A percentile compares a stretch with the other conserved stretches of the same genome.
These are phyloP conservation scores for Mycena rosella DNA, from an alignment of 768 basidiomycete genomes.

Conservation along the genomic window DNA sequence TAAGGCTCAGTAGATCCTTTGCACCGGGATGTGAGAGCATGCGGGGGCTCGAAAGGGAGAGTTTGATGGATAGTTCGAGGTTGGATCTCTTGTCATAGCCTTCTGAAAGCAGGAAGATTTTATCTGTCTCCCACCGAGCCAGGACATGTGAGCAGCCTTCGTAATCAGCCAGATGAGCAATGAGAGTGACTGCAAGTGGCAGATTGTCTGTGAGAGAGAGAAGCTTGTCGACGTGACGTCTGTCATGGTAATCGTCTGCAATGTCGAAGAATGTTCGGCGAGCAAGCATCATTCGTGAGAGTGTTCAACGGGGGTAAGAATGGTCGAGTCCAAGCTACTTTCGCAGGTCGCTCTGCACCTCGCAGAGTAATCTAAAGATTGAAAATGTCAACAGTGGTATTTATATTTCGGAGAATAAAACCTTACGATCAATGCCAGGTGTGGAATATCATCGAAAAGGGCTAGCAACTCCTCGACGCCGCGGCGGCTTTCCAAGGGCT, in stretches of 20 bases:
- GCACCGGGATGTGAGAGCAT: background rate
- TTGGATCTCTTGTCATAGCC: constrained; percentile 9
- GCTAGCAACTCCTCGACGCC: constrained; percentile 17
- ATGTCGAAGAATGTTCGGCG: background rate
- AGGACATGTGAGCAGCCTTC: constrained; percentile 5
- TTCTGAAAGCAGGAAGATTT: background rate
- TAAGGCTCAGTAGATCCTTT: background rate
- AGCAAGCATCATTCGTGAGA: constrained; percentile 12
- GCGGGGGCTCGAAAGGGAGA: constrained; percentile 24
- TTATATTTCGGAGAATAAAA: background rate
- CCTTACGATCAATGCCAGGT: constrained; percentile 23
- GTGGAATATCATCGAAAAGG: constrained; percentile 6
- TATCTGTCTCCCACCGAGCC: constrained; percentile 7
- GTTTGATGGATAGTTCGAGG: constrained; percentile 7
- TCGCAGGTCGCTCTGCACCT: constrained; percentile 12
- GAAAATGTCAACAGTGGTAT: too few relatives aligned
- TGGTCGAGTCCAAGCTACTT: constrained; percentile 19
- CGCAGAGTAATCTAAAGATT: constrained; percentile 16
- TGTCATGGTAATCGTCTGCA: background rate
- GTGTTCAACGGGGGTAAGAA: constrained; percentile 8
- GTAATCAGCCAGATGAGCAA: constrained; percentile 12
- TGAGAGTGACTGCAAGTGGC: constrained; percentile 12
- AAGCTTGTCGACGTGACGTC: background rate
- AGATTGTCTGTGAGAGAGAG: constrained; percentile 13
- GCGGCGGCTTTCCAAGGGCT: background rate